These are phyloP conservation scores for Cercospora sp. DNA, from an alignment of 2,329 filamentous ascomycete species.

Conservation along the genomic window DNA sequence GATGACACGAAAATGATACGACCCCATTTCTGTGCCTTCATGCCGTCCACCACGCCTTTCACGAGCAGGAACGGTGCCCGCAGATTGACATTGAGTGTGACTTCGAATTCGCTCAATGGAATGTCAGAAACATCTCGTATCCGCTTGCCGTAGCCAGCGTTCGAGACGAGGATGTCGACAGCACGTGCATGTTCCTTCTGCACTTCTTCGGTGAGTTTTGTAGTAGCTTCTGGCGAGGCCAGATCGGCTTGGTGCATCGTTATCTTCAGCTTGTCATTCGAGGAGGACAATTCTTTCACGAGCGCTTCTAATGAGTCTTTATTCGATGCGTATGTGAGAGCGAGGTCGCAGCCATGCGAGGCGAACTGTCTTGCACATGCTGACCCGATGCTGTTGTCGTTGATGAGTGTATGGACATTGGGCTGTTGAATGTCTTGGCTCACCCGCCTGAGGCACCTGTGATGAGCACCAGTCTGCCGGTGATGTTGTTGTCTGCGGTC, in stretches of 20 bases:
- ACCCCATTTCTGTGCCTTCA: slow-evolving; percentile 63
- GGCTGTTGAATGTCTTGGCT: not conserved
- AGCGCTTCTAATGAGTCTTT: slow-evolving; percentile 50
- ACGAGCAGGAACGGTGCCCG: slow-evolving; percentile 63
- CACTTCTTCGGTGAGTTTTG: slow-evolving; percentile 57
- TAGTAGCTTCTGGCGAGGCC: slow-evolving; percentile 54
- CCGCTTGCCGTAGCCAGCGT: slow-evolving; percentile 67
- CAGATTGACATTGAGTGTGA: slow-evolving; percentile 63
- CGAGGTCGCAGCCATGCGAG: slow-evolving; percentile 54
- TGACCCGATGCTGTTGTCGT: slow-evolving; percentile 53
- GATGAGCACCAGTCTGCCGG: slow-evolving; percentile 58
- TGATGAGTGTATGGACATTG: not conserved
- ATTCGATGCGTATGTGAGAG: slow-evolving; percentile 60
- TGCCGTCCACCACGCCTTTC: slow-evolving; percentile 61
- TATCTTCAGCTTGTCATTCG: slow-evolving; percentile 43
- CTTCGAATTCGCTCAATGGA: slow-evolving; percentile 63
- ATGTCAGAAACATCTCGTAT: slow-evolving; percentile 57
- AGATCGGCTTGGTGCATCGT: slow-evolving; percentile 62
- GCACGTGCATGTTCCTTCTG: slow-evolving; percentile 53
- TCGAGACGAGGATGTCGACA: slow-evolving; percentile 65
- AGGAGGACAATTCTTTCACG: slow-evolving; percentile 30
- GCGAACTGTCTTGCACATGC: slow-evolving; percentile 59
- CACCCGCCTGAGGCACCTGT: slow-evolving; percentile 59
- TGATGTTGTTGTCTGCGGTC: slow-evolving; percentile 41
- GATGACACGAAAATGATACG: slow-evolving; percentile 65